Base-by-base conservation (phyloP, 441 rosid genomes). In the Corymbia citriodora region DNA sequence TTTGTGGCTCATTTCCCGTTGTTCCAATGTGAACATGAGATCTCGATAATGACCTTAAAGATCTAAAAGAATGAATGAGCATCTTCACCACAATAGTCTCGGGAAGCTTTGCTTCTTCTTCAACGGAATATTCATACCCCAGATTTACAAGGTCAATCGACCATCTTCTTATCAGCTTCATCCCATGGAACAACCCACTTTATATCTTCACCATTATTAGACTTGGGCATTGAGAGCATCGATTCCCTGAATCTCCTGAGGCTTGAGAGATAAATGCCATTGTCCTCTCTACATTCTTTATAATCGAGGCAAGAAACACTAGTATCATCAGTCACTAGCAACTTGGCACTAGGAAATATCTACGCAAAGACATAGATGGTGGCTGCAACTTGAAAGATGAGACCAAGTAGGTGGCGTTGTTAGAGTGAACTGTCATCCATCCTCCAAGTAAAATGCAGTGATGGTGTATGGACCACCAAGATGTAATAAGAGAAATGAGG, bases 141-240 rank as follows among this genome's bases (percentile, higher is more conserved):
- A 3, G 50, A 11, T 1, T 29, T 10, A 6, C 0, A 0, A 74
- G 50, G 3, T 40, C 83, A 10, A 10, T 74, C 2, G 6, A 36
- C 81, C 25, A 18, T 33, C 8, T 11, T 21, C 33, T 7, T 1
- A 7, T 29, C 14, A 12, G 33, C 0, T 29, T 0, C 15, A 6
- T 13, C 70, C 4, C 8, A 0, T 13, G 13, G 0, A 31, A 7
- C 1, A 19, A 1, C 45, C 0, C 0, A 9, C 48, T 33, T 1
- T 1, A 18, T 0, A 33, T 1, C 0, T 17, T 9, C 1, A 9
- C 3, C 2, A 18, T 18, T 0, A 9, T 0, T 5, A 2, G 13
- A 25, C 7, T 59, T 59, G 14, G 0, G 1, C 0, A 4, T 0
- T 3, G 82, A 4, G 27, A 72, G 1, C 8, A 36, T 2, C 1